Evolutionary conservation across 1,139 yeast species (phyloP).

Genomic region (Yamadazyma buinensis): DNA sequence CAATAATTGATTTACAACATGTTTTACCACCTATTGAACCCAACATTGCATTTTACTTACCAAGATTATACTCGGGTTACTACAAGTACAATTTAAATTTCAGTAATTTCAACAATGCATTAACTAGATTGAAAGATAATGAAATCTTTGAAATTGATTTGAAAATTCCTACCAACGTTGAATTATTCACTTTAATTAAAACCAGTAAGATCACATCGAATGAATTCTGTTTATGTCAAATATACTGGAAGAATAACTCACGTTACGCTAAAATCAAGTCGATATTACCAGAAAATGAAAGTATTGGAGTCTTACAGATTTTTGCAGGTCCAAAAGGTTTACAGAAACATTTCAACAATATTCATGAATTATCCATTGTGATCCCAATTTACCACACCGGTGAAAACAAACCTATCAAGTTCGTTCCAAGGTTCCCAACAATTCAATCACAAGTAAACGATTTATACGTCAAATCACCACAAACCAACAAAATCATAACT

Average conservation of each 20-base stretch:
- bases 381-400: slow-evolving; percentile 80
- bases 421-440: slow-evolving; percentile 73
- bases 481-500: slow-evolving; percentile 55
- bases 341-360: slow-evolving; percentile 54
- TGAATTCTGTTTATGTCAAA: slow-evolving; percentile 67
- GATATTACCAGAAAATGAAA: slow-evolving; percentile 61
- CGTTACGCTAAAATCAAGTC: slow-evolving; percentile 80
- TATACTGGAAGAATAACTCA: slow-evolving; percentile 62
- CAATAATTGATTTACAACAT: slow-evolving; percentile 75
- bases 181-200: slow-evolving; percentile 51
- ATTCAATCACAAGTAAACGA: slow-evolving; percentile 69
- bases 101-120: slow-evolving; percentile 70
- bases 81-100: slow-evolving; percentile 56
- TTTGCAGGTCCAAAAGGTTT: slow-evolving; percentile 69
- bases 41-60: slow-evolving; percentile 72
- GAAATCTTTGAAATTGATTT: slow-evolving; percentile 80
- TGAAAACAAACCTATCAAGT: slow-evolving; percentile 47
- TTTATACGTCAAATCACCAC: slow-evolving; percentile 81
- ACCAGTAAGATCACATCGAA: slow-evolving; percentile 50
- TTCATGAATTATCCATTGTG: slow-evolving; percentile 70
- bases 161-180: slow-evolving; percentile 66
- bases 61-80: slow-evolving; percentile 81
- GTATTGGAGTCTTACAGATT: slow-evolving; percentile 70
- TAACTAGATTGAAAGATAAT: slow-evolving; percentile 66
- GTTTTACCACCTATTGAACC: slow-evolving; percentile 81